Percentiles rank a stretch among this genome's conserved stretches.
Evolutionary conservation across 2,329 filamentous ascomycete species (phyloP).

Genomic region (Erysiphe pulchra): DNA sequence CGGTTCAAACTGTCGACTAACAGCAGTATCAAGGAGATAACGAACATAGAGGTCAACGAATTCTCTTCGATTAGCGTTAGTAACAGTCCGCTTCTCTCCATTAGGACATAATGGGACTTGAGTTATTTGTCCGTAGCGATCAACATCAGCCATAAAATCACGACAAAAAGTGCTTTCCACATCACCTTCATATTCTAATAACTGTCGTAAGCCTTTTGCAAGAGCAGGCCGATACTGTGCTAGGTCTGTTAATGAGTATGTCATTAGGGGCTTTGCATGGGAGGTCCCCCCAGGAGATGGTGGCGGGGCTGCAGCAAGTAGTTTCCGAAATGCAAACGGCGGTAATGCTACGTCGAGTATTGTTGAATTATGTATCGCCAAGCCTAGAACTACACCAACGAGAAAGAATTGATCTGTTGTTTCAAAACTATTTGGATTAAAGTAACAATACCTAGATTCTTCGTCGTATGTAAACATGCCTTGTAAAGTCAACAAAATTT

Average conservation of each 20-base stretch:
- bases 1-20: conserved; percentile 66
- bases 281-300: conserved; percentile 26
- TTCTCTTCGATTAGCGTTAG: conserved; percentile 59
- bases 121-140: conserved; percentile 45
- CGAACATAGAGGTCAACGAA: conserved; percentile 70
- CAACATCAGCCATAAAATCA: conserved; percentile 54
- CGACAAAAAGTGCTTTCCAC: conserved; percentile 58
- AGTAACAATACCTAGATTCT: conserved; percentile 76
- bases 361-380: conserved; percentile 87
- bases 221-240: conserved; percentile 57
- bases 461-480: conserved; percentile 87
- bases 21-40: conserved; percentile 52
- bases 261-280: conserved; percentile 34
- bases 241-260: conserved; percentile 55
- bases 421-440: conserved; percentile 74
- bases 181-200: conserved; percentile 65
- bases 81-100: conserved; percentile 52
- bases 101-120: conserved; percentile 43
- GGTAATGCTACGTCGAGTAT: conserved; percentile 75
- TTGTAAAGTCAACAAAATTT: conserved; percentile 14
- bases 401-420: conserved; percentile 81
- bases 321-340: conserved; percentile 70
- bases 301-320: conserved; percentile 51
- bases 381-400: conserved; percentile 62
- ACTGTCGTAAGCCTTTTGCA: conserved; percentile 45